These are phyloP conservation scores for Nemania serpens DNA, from an alignment of 2,329 filamentous ascomycete species.

Conservation along the genomic window DNA sequence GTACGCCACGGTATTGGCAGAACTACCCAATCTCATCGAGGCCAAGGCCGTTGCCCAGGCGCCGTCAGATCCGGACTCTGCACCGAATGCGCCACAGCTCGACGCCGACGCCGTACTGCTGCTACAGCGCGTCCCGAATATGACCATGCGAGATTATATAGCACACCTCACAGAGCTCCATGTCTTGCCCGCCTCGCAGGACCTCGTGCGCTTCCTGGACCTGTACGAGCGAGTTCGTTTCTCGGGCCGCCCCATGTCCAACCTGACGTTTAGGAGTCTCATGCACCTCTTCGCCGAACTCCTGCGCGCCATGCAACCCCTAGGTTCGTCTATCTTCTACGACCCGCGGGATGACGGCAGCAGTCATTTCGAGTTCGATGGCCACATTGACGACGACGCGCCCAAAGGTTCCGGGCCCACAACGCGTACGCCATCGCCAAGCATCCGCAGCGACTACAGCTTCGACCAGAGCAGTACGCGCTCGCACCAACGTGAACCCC, in stretches of 20 bases:
- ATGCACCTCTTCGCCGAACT: slow-evolving; percentile 87
- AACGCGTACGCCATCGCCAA: slow-evolving; percentile 40
- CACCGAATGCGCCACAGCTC: slow-evolving; percentile 51
- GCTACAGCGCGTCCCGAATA: slow-evolving; percentile 70
- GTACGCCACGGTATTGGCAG: slow-evolving; percentile 78
- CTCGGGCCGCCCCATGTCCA: slow-evolving; percentile 69
- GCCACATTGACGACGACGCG: slow-evolving; percentile 47
- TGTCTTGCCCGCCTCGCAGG: slow-evolving; percentile 52
- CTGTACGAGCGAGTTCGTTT: slow-evolving; percentile 87
- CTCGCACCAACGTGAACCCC: slow-evolving; percentile 36
- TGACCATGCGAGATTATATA: slow-evolving; percentile 82
- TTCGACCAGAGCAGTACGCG: slow-evolving; percentile 33
- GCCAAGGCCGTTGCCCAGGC: slow-evolving; percentile 89
- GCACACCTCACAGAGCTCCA: slow-evolving; percentile 69
- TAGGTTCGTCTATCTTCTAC: slow-evolving; percentile 59
- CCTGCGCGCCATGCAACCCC: slow-evolving; percentile 72
- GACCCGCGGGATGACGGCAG: slow-evolving; percentile 35
- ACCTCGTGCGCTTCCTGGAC: slow-evolving; percentile 67
- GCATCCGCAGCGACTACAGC: slow-evolving; percentile 35
- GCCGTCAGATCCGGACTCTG: slow-evolving; percentile 55
- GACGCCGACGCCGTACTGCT: slow-evolving; percentile 71
- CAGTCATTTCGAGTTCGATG: slow-evolving; percentile 32
- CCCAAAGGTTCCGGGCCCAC: slow-evolving; percentile 50
- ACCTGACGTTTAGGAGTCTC: slow-evolving; percentile 72
- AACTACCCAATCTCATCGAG: slow-evolving; percentile 89